phyloP scores from a whole-genome alignment of 1,284 basidiomycete species.

The Cerrena zonata region DNA sequence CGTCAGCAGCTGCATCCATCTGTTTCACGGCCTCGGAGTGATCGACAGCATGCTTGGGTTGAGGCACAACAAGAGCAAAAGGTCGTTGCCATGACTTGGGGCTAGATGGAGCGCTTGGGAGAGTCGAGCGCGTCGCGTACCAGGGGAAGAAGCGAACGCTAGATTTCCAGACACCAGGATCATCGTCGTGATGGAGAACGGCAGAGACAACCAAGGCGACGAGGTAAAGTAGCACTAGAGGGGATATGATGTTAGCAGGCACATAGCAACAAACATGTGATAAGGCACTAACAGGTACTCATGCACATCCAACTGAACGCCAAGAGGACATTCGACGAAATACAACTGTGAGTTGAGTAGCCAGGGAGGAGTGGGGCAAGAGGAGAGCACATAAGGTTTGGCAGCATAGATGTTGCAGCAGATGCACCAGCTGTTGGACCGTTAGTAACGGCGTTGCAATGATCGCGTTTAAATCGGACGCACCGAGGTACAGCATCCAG shows the following conservation, averaged over 20 bases:
- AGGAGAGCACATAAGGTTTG: slow-evolving; percentile 30
- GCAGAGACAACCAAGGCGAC: slow-evolving; percentile 31
- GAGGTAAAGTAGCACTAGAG: slow-evolving; percentile 42
- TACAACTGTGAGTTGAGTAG: slow-evolving; percentile 35
- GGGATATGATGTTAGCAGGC: not conserved
- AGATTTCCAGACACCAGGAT: slow-evolving; percentile 47
- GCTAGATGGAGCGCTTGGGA: slow-evolving; percentile 21
- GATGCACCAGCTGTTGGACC: slow-evolving; percentile 41
- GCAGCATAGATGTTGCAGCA: slow-evolving; percentile 37
- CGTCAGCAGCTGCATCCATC: not conserved
- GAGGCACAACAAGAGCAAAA: not conserved
- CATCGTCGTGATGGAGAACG: slow-evolving; percentile 33
- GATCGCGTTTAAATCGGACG: slow-evolving; percentile 16
- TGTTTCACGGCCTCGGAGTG: not conserved
- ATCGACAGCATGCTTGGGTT: not conserved
- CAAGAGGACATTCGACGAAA: slow-evolving; percentile 51
- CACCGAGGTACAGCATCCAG: slow-evolving; percentile 58
- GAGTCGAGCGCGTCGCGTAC: slow-evolving; percentile 19
- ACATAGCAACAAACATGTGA: not conserved
- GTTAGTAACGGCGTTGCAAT: not conserved
- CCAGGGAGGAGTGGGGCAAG: slow-evolving; percentile 16
- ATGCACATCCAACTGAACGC: slow-evolving; percentile 63
- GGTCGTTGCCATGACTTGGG: slow-evolving; percentile 9
- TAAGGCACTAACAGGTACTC: slow-evolving; percentile 40
- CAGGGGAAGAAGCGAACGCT: slow-evolving; percentile 43